Evolutionary conservation across 768 basidiomycete genomes (phyloP), one percentile per base, ranked within the genome.

Genomic region (Pleurotus citrinopileatus): DNA sequence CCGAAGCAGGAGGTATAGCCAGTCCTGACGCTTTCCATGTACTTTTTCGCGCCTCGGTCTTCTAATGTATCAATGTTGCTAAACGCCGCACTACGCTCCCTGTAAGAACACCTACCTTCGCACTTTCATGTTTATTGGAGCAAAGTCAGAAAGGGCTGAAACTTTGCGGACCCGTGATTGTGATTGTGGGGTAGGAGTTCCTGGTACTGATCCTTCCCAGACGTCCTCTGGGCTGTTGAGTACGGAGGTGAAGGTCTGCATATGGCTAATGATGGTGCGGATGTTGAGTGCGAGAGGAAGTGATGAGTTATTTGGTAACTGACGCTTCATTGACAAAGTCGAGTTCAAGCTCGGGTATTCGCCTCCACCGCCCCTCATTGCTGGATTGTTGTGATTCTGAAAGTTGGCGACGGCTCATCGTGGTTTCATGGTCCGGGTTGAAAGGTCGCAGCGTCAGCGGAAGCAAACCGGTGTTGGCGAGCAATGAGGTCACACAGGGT

Each of bases 61-160:
- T 29, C 54, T 58, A 52, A 23, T 28, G 6, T n/a, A 3, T 13
- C 13, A 17, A 50, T 27, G 36, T n/a, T 22, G 7, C 19, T 44
- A 20, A 42, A 50, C 62, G 68, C 29, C 65, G 65, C 38, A 67
- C 38, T 19, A 40, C 70, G 26, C 6, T 38, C 37, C 44, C 20
- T 43, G 36, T 20, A 32, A 22, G 29, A 22, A 27, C 42, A 57
- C 73, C 54, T 59, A 91, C 91, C 80, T 83, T 66, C 82, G 86
- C 17, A 98, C 86, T 64, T 77, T 87, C 59, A 92, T 70, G 65
- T 97, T 91, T 22, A 98, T 83, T 0, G 96, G 97, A 4, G 94
- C 91, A 60, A 92, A 94, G 65, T 95, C 93, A 1, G 86, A 89
- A 46, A 92, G 71, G 1, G 91, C 91, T 47, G 89, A 84, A 4